A percentile compares a stretch with the other conserved stretches of the same genome.
phyloP scores from a whole-genome alignment of 768 basidiomycete species.

The Coprinopsis marcescibilis region DNA sequence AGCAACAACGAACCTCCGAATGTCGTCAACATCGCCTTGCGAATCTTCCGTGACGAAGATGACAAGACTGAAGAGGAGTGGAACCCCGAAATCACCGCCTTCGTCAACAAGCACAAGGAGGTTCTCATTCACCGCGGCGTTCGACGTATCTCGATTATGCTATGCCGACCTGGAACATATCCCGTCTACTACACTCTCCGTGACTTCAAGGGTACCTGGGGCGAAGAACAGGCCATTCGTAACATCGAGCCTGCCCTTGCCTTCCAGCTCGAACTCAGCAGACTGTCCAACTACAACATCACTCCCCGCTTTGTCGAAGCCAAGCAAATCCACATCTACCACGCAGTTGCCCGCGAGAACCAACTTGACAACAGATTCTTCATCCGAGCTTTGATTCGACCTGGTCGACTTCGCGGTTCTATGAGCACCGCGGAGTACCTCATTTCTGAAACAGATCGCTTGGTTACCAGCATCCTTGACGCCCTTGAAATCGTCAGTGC shows the following conservation, averaged over 20 bases:
- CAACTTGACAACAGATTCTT: constrained; percentile 98
- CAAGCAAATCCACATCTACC: constrained; percentile 97
- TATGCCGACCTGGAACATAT: constrained; percentile 88
- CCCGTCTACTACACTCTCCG: constrained; percentile 94
- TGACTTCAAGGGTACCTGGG: constrained; percentile 67
- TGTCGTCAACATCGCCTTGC: constrained; percentile 90
- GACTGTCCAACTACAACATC: constrained; percentile 94
- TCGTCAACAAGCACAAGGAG: constrained; percentile 63
- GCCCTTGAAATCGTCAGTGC: constrained; percentile 91
- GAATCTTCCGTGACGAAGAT: constrained; percentile 77
- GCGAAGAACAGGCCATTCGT: constrained; percentile 92
- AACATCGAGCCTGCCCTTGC: constrained; percentile 98
- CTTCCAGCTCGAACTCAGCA: constrained; percentile 95
- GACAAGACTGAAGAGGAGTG: constrained; percentile 75
- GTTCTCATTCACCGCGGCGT: constrained; percentile 73
- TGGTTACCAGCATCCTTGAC: constrained; percentile 90
- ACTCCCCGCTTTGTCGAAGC: constrained; percentile 95
- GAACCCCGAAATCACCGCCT: constrained; percentile 62
- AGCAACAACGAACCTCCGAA: constrained; percentile 73
- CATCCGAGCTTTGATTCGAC: constrained; percentile 92
- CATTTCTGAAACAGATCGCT: constrained; percentile 95
- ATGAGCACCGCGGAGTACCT: constrained; percentile 98
- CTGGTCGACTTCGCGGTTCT: constrained; percentile 84
- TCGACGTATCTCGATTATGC: constrained; percentile 85
- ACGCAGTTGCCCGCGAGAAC: constrained; percentile 91